These are phyloP conservation scores for Beauveria australis DNA, from an alignment of 2,329 filamentous ascomycete species.

Conservation along the genomic window DNA sequence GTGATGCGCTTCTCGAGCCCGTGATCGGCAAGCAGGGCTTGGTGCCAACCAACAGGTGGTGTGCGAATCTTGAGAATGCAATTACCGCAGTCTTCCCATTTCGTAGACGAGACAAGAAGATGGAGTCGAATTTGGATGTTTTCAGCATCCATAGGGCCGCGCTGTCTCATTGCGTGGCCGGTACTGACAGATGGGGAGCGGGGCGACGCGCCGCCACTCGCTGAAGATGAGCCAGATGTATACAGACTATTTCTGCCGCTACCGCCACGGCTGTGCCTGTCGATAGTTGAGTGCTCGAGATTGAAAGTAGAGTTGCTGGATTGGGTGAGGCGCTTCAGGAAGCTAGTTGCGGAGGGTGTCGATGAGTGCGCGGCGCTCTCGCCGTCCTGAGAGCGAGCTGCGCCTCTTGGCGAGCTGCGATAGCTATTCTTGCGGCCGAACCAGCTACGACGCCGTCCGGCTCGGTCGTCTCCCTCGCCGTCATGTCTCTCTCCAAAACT, in stretches of 20 bases:
- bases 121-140: conserved; percentile 86
- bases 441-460: conserved; percentile 44
- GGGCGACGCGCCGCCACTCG: conserved; percentile 39
- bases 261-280: conserved; percentile 42
- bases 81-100: conserved; percentile 88
- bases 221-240: conserved; percentile 45
- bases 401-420: conserved; percentile 53
- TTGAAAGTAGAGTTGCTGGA: conserved; percentile 68
- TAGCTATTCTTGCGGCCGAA: conserved; percentile 59
- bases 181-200: conserved; percentile 52
- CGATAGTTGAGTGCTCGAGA: conserved; percentile 69
- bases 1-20: conserved; percentile 79
- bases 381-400: conserved; percentile 62
- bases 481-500: conserved; percentile 55
- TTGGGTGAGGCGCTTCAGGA: conserved; percentile 69
- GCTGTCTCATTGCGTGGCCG: conserved; percentile 40
- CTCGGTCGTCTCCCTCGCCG: conserved; percentile 40
- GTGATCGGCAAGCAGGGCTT: conserved; percentile 51
- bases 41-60: conserved; percentile 54
- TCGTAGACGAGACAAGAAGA: conserved; percentile 62
- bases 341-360: conserved; percentile 63
- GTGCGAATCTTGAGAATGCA: conserved; percentile 75
- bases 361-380: conserved; percentile 56
- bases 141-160: conserved; percentile 53
- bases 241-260: conserved; percentile 53